Evolutionary conservation across 2,329 filamentous ascomycete species (phyloP).

Genomic region (Xylariaceae sp.): DNA sequence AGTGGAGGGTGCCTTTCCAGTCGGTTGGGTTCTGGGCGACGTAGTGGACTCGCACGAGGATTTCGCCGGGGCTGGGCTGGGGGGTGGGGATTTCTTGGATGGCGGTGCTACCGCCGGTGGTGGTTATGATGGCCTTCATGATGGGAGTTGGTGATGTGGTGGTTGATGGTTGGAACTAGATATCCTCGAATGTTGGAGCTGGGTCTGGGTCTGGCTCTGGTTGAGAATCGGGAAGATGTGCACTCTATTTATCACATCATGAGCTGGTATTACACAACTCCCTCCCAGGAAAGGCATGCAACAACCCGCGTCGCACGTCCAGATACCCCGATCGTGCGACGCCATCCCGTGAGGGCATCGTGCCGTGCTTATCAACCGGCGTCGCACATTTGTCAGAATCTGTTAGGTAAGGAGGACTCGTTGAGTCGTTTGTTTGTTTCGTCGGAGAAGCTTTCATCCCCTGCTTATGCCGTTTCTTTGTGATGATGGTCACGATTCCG

Average conservation of each 20-base stretch:
- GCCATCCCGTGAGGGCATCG: not conserved
- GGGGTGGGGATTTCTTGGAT: slow-evolving; percentile 31
- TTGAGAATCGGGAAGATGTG: not conserved
- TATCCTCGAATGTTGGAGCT: too few species aligned
- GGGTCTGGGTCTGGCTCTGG: too few species aligned
- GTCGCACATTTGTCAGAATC: not conserved
- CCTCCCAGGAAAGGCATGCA: too few species aligned
- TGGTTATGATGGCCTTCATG: slow-evolving; percentile 38
- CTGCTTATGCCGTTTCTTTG: not conserved
- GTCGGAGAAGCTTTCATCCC: not conserved
- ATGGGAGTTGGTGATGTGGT: slow-evolving; percentile 3
- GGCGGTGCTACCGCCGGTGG: slow-evolving; percentile 27
- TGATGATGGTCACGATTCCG: not conserved
- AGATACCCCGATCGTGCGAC: not conserved
- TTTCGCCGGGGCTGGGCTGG: slow-evolving; percentile 30
- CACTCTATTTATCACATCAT: not conserved
- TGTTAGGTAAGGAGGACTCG: not conserved
- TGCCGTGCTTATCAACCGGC: not conserved
- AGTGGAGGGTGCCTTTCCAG: slow-evolving; percentile 28
- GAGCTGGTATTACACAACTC: not conserved
- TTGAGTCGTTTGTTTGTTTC: too few species aligned
- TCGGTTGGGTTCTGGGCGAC: slow-evolving; percentile 35
- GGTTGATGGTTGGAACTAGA: too few species aligned
- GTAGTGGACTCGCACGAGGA: slow-evolving; percentile 32
- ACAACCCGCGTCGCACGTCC: too few species aligned